Evolutionary conservation across 2,329 filamentous ascomycete species (phyloP).

Genomic region (Colletotrichum ledebouriae): DNA sequence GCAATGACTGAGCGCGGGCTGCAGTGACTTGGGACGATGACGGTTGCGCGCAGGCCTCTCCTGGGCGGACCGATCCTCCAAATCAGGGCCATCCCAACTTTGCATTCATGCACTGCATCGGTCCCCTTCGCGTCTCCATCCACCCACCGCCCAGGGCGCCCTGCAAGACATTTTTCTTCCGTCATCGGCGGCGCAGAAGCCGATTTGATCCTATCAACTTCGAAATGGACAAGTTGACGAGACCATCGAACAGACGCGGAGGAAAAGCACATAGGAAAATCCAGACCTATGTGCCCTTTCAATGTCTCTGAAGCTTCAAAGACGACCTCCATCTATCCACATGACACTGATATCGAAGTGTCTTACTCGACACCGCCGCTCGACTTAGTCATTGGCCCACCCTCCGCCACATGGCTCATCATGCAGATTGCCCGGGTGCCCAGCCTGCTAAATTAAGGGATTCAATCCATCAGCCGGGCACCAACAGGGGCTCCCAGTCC

Average conservation of each 20-base stretch:
- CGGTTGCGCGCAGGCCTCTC: constrained; percentile 25
- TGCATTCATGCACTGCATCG: constrained; percentile 38
- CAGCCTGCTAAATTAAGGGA: constrained; percentile 8
- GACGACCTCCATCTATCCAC: constrained; percentile 19
- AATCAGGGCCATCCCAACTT: constrained; percentile 38
- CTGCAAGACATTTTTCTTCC: constrained; percentile 27
- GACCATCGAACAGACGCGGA: too few relatives aligned
- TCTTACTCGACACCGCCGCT: constrained; percentile 16
- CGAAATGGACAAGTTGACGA: background rate
- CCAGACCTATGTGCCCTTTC: constrained; percentile 5
- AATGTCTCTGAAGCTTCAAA: constrained; percentile 12
- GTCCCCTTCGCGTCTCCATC: constrained; percentile 21
- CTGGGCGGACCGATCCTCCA: constrained; percentile 15
- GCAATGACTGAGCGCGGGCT: constrained; percentile 17
- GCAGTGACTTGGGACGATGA: constrained; percentile 31
- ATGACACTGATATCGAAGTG: constrained; percentile 18
- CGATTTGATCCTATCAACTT: background rate
- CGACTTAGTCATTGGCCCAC: constrained; percentile 5
- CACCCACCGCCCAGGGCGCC: background rate
- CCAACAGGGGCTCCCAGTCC: constrained; percentile 6
- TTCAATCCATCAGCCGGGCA: background rate
- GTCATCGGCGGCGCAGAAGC: background rate
- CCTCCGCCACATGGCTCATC: background rate
- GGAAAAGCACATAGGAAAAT: constrained; percentile 3
- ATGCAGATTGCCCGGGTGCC: background rate